Conservation (phyloP, 139 green algal genomes). For the Micromonas pusilla region DNA sequence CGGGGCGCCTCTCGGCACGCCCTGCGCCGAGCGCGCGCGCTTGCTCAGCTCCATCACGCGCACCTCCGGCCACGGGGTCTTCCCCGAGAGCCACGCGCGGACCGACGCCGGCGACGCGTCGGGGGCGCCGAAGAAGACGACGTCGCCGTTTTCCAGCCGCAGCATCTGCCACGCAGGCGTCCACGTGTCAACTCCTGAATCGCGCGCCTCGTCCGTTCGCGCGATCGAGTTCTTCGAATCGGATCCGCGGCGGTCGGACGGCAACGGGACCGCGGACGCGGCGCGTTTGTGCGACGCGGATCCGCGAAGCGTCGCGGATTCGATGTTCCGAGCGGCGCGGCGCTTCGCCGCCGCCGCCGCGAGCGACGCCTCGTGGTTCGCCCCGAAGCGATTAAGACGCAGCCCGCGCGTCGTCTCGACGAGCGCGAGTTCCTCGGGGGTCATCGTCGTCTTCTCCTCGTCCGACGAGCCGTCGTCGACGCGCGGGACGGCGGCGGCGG, state of each 20-base stretch:
- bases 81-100: neutral
- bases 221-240: too few species aligned
- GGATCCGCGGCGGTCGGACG: neutral
- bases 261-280: neutral
- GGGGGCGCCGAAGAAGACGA: neutral
- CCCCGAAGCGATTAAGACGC: neutral
- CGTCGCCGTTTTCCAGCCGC: neutral
- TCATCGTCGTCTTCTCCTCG: neutral
- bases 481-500: too few species aligned
- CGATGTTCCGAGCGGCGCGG: neutral
- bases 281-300: neutral
- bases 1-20: neutral
- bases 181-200: too few species aligned
- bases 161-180: neutral
- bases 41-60: neutral
- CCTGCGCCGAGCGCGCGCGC: too few species aligned
- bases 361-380: neutral
- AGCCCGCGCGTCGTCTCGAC: neutral
- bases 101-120: neutral
- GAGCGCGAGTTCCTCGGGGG: too few species aligned
- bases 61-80: neutral
- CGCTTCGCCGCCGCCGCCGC: neutral
- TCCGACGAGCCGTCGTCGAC: neutral
- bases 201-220: too few species aligned
- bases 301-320: neutral